Conservation (phyloP, 1,284 basidiomycete genomes). For the Cryptococcus jaspeensis region DNA sequence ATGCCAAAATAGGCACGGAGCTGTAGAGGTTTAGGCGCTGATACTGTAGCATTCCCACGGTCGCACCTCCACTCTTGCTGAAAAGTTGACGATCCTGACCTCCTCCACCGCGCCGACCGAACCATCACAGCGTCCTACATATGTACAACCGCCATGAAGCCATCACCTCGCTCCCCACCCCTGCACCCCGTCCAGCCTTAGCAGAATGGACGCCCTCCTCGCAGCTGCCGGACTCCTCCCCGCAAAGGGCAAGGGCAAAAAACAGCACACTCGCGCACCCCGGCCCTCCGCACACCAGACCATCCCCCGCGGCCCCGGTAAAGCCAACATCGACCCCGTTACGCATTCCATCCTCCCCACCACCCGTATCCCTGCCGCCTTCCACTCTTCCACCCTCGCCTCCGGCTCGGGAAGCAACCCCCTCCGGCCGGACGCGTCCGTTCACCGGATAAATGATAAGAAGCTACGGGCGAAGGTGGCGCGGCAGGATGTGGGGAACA, state of each 20-base stretch:
- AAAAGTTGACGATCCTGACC: background rate
- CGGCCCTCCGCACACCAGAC: slow-evolving; percentile 34
- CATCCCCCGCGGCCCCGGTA: slow-evolving; percentile 35
- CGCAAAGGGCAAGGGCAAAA: slow-evolving; percentile 19
- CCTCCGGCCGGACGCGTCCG: slow-evolving; percentile 29
- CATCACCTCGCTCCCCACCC: background rate
- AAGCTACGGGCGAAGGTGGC: slow-evolving; percentile 70
- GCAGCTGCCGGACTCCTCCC: slow-evolving; percentile 66
- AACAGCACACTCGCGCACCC: slow-evolving; percentile 5
- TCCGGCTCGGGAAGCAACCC: slow-evolving; percentile 23
- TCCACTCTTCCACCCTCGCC: slow-evolving; percentile 36
- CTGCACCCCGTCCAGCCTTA: background rate
- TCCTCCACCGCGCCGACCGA: too few species aligned
- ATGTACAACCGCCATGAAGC: too few species aligned
- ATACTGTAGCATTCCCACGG: too few species aligned
- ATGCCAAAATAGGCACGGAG: too few species aligned
- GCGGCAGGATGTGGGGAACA: slow-evolving; percentile 56
- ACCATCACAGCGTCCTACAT: too few species aligned
- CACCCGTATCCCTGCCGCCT: slow-evolving; percentile 43
- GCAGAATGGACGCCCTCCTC: slow-evolving; percentile 67
- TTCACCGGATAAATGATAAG: slow-evolving; percentile 62
- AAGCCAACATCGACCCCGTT: slow-evolving; percentile 57
- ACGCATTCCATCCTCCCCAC: slow-evolving; percentile 58
- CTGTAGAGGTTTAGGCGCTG: too few species aligned
- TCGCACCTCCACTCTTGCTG: background rate